Base-by-base conservation (phyloP, 371 early-diverging fungal genomes). In the Mortierella sp. region DNA sequence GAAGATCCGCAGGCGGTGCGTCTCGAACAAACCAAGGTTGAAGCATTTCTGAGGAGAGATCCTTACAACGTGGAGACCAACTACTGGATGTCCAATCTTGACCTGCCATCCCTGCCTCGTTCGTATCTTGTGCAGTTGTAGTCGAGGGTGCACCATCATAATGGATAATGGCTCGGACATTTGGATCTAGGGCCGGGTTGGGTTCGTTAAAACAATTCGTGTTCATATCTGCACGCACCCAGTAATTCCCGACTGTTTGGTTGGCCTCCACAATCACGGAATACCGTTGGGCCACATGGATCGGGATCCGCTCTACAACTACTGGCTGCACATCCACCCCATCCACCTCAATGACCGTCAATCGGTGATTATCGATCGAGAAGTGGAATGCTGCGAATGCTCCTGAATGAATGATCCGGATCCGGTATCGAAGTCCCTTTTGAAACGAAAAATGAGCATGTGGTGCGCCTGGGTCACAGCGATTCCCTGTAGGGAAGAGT, bases 281-380 rank as follows among this genome's bases (percentile, higher is more conserved):
- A 37, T 84, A 85, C 0, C 85, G 71, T 56, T 85, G 83, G 6
- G 75, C 83, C 2, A 79, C 71, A 62, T 75, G 61, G n/a, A 85
- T 72, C 0, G 74, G 75, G 7, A 85, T 12, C 3, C 72, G 64
- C 37, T 77, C 67, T 3, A 82, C 81, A 5, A 51, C 60, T 4
- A 72, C 53, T 0, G 83, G 83, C 11, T 77, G 59, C 53, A 83
- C 62, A 28, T 66, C 69, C 16, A 71, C 62, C 26, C 85, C 85
- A 12, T 86, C 86, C 14, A 75, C 81, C 62, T 86, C 86, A 53
- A 86, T 81, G 25, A 86, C 75, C 0, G 62, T 74, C 56, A 86
- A 18, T 2, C 43, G 66, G 43, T 86, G 86, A 45, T 62, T 57
- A 44, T 83, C 83, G 25, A 86, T 84, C 28, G 81, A 75, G 55